phyloP scores from a whole-genome alignment of 495 filamentous ascomycete genomes.

The Penicillium egyptiacum region DNA sequence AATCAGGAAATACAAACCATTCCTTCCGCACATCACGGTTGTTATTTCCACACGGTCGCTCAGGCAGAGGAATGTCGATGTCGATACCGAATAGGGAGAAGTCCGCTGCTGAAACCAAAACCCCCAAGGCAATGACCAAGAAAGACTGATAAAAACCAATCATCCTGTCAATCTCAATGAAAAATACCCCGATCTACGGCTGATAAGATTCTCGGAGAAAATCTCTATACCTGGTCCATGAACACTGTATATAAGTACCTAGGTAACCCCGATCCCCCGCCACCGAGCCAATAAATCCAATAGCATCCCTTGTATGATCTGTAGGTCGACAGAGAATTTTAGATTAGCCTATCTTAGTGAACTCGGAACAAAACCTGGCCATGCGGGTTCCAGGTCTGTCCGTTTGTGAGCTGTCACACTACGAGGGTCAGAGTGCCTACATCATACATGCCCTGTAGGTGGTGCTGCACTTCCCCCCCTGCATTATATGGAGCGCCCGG shows the following conservation, averaged over 20 bases:
- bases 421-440: not conserved
- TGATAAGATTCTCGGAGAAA: not conserved
- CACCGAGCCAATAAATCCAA: not conserved
- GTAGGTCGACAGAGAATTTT: not conserved
- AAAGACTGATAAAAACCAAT: slow-evolving; percentile 6
- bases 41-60: not conserved
- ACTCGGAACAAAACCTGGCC: not conserved
- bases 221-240: not conserved
- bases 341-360: not conserved
- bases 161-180: slow-evolving; percentile 3
- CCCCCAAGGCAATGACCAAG: slow-evolving; percentile 2
- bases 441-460: not conserved
- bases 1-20: not conserved
- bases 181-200: not conserved
- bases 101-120: not conserved
- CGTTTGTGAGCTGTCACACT: slow-evolving; percentile 8
- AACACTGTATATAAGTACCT: not conserved
- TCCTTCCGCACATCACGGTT: not conserved
- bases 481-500: not conserved
- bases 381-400: not conserved
- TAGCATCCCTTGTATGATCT: slow-evolving; percentile 10
- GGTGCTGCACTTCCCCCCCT: not conserved
- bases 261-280: not conserved
- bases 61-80: not conserved
- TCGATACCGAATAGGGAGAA: not conserved